Evolutionary conservation across 163 green algal species (phyloP).

Genomic region (Trebouxia gelatinosa): DNA sequence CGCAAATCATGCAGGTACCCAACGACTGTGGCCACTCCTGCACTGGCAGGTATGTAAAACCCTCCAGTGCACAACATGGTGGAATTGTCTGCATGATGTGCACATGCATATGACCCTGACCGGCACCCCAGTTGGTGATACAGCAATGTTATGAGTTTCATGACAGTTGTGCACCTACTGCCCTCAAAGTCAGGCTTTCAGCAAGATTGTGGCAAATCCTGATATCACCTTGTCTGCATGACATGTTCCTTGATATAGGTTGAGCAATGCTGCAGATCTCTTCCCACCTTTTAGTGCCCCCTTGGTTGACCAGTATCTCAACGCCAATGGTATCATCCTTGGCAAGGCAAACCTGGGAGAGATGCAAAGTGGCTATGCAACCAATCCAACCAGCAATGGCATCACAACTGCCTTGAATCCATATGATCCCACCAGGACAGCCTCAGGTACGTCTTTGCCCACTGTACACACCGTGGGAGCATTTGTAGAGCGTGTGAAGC

Average conservation of each 20-base stretch:
- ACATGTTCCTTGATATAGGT: no score
- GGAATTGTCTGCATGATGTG: no score
- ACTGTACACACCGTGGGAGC: no score
- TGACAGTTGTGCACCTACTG: no score
- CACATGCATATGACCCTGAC: no score
- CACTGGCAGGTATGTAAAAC: background rate
- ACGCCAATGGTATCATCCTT: constrained; percentile 29
- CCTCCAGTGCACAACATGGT: no score
- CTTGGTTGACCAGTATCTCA: background rate
- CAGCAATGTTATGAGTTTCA: no score
- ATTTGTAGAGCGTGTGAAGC: no score
- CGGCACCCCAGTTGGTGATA: no score
- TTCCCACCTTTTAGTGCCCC: background rate
- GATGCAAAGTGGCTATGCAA: background rate
- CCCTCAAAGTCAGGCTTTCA: no score
- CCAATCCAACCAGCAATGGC: background rate
- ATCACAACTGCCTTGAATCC: background rate
- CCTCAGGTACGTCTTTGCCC: background rate
- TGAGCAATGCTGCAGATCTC: background rate
- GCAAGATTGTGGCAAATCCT: no score
- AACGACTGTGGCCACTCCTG: background rate
- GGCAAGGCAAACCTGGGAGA: background rate
- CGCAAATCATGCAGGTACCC: background rate
- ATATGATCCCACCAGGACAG: background rate
- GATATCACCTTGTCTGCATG: no score